Conservation (phyloP, 257 asterid species). For the Sherardia arvensis region DNA sequence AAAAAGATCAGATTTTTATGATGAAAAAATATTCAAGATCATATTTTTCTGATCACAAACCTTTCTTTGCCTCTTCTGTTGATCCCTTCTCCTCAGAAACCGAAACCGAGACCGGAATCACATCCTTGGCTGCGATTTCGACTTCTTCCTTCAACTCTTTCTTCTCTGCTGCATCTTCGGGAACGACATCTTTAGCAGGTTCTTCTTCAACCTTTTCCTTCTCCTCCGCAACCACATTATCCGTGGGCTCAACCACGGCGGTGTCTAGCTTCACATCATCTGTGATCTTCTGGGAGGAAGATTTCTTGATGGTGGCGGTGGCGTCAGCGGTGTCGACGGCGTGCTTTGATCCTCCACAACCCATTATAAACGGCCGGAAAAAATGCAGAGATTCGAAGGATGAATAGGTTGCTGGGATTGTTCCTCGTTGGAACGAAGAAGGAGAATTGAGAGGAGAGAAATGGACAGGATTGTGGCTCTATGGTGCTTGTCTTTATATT, state of each 20-base stretch:
- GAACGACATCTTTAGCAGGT: conserved; percentile 2
- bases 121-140: background rate
- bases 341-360: conserved; percentile 91
- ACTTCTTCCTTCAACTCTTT: conserved; percentile 17
- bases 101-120: background rate
- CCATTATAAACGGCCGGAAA: conserved; percentile 26
- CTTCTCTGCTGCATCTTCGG: background rate
- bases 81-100: conserved; percentile 15
- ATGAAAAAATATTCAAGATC: background rate
- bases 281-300: conserved; percentile 25
- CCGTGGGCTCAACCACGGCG: background rate
- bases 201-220: conserved; percentile 7
- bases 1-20: background rate
- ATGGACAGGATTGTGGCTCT: background rate
- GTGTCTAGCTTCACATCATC: too few relatives aligned
- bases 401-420: background rate
- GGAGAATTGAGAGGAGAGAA: background rate
- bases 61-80: conserved; percentile 21
- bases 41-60: conserved; percentile 18
- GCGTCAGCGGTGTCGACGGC: conserved; percentile 55
- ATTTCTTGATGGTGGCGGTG: conserved; percentile 30
- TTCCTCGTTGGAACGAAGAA: background rate
- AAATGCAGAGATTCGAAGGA: background rate
- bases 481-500: background rate
- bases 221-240: background rate